phyloP scores from a whole-genome alignment of 305 asterid species.

The Solanum hybrid region DNA sequence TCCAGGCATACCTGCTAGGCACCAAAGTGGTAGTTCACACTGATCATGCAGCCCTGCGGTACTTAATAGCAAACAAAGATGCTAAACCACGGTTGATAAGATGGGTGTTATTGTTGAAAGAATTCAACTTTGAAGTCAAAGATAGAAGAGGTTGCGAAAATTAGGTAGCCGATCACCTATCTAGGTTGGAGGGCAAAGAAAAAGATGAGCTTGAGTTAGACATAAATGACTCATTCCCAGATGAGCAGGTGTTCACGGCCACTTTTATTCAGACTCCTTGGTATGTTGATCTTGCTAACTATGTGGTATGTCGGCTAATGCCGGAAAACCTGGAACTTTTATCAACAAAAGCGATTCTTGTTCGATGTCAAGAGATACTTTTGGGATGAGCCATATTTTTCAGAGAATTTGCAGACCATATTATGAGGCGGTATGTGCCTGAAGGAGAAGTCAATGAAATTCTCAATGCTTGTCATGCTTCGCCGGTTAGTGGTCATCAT shows the following conservation, averaged over 20 bases:
- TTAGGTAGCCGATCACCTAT: not conserved
- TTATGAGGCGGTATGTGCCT: no score
- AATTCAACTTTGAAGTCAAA: not conserved
- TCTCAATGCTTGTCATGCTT: no score
- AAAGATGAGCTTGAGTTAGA: not conserved
- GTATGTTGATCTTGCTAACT: not conserved
- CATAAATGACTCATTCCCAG: not conserved
- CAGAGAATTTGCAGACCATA: not conserved
- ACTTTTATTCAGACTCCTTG: not conserved
- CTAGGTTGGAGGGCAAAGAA: not conserved
- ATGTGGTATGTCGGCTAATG: not conserved
- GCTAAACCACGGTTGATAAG: not conserved
- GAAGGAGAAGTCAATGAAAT: no score
- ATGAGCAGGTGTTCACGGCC: not conserved
- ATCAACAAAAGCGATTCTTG: not conserved
- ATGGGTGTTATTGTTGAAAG: not conserved
- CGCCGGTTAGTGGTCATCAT: no score
- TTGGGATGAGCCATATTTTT: not conserved
- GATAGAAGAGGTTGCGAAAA: not conserved
- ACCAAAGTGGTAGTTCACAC: not conserved
- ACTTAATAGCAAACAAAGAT: no score
- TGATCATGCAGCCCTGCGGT: not conserved
- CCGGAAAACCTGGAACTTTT: not conserved
- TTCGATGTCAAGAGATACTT: not conserved
- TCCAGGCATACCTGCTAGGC: not conserved